Conservation (phyloP, 257 asterid species). For the Avicennia marina region DNA sequence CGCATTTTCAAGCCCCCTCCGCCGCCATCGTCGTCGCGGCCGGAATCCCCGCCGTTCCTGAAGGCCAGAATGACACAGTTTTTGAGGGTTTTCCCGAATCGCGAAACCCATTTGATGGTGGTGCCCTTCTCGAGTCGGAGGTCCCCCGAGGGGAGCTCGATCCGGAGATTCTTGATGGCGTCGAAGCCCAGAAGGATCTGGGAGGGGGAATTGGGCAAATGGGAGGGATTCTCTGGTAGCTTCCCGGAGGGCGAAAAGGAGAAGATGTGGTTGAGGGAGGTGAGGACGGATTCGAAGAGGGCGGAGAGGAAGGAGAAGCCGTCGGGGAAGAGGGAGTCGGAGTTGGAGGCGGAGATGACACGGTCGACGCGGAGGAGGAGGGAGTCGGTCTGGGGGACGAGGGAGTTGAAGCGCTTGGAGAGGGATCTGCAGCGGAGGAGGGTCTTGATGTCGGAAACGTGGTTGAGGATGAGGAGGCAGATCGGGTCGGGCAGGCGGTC, state of each 20-base stretch:
- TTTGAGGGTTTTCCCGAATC: conserved; percentile 45
- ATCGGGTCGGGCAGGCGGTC: conserved; percentile 62
- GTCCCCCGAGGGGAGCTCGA: conserved; percentile 63
- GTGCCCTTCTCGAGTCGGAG: conserved; percentile 45
- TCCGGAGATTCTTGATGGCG: conserved; percentile 31
- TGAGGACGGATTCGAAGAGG: conserved; percentile 37
- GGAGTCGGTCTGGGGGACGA: conserved; percentile 53
- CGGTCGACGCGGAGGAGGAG: conserved; percentile 68
- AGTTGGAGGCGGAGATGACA: conserved; percentile 44
- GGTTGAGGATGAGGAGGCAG: conserved; percentile 51
- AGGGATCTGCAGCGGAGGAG: conserved; percentile 53
- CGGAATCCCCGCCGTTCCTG: conserved; percentile 33
- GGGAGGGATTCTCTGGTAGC: conserved; percentile 13
- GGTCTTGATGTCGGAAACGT: conserved; percentile 49
- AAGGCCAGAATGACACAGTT: conserved; percentile 56
- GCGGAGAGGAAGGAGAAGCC: conserved; percentile 33
- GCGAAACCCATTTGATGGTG: conserved; percentile 46
- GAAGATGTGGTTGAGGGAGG: conserved; percentile 30
- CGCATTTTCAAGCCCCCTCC: conserved; percentile 49
- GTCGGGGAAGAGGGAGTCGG: conserved; percentile 25
- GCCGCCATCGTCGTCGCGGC: conserved; percentile 24
- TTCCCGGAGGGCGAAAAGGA: conserved; percentile 20
- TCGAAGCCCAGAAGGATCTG: conserved; percentile 49
- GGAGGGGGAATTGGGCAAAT: conserved; percentile 40
- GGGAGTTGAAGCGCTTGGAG: conserved; percentile 47